phyloP scores from a whole-genome alignment of 192 early-diverging fungal species.

The Entophlyctis luteolus region DNA sequence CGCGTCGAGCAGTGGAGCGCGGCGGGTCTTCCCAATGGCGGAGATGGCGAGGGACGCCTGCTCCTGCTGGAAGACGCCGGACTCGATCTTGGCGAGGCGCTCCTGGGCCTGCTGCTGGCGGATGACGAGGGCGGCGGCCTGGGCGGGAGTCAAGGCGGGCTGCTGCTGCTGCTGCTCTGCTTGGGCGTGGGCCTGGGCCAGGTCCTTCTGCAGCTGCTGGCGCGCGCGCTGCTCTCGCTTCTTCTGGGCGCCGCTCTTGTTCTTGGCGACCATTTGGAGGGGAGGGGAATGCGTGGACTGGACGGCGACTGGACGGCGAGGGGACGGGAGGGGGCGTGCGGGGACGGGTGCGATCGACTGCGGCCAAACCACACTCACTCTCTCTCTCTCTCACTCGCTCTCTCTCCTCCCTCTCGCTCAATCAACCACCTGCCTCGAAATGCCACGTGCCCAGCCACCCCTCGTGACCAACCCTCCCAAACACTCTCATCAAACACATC shows the following conservation, averaged over 20 bases:
- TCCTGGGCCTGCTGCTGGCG: constrained; percentile 13
- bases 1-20: constrained; percentile 16
- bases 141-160: constrained; percentile 8
- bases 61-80: neutral
- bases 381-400: too few relatives aligned
- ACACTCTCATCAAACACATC: too few relatives aligned
- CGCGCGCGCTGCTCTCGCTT: neutral
- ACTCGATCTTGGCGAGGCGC: constrained; percentile 1
- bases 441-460: too few relatives aligned
- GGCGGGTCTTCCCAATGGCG: constrained; percentile 2
- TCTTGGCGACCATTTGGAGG: neutral
- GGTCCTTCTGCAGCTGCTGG: neutral
- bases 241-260: constrained; percentile 20
- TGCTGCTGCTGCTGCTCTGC: neutral
- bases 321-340: too few relatives aligned
- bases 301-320: too few relatives aligned
- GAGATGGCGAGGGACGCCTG: neutral
- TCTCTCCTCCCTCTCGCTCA: too few relatives aligned
- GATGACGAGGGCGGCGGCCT: constrained; percentile 13
- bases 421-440: too few relatives aligned
- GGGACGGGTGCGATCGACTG: too few relatives aligned
- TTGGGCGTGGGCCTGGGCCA: neutral
- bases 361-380: too few relatives aligned
- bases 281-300: too few relatives aligned
- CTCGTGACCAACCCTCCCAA: too few relatives aligned